These are phyloP conservation scores for Calocybe gambosa DNA, from an alignment of 1,284 basidiomycete genomes.

Conservation along the genomic window DNA sequence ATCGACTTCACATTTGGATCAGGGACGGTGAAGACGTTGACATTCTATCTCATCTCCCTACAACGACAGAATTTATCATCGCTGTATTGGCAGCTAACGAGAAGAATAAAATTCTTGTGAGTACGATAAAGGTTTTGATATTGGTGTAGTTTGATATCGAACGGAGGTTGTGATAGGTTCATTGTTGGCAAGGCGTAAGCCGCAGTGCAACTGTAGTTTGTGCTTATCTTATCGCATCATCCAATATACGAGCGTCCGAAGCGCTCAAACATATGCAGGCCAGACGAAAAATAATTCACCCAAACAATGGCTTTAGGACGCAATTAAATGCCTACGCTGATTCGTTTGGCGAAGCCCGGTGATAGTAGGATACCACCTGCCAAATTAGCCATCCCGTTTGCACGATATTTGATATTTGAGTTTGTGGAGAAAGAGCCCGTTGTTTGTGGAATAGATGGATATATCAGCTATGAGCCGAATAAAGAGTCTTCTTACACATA, in stretches of 20 bases:
- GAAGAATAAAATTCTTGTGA: conserved; percentile 55
- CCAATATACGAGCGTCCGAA: conserved; percentile 45
- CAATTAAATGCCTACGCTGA: conserved; percentile 52
- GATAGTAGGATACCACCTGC: conserved; percentile 12
- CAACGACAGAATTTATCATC: conserved; percentile 57
- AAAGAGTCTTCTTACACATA: no score
- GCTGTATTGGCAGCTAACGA: conserved; percentile 48
- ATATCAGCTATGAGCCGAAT: no score
- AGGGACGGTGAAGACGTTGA: conserved; percentile 48
- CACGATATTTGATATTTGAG: no score
- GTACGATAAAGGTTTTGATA: conserved; percentile 24
- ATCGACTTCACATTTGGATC: conserved; percentile 49
- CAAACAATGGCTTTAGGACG: conserved; percentile 59
- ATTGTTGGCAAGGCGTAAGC: conserved; percentile 80
- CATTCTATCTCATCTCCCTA: conserved; percentile 53
- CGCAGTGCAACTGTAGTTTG: conserved; percentile 77
- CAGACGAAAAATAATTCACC: conserved; percentile 52
- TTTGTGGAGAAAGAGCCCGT: no score
- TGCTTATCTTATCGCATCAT: conserved; percentile 70
- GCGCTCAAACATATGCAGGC: conserved; percentile 51
- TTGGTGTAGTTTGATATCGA: conserved; percentile 5
- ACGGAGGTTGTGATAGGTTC: conserved; percentile 36
- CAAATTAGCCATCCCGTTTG: conserved; percentile 11
- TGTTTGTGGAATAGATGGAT: no score
- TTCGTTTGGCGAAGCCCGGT: conserved; percentile 23